Conservation (phyloP, 805 yeast genomes). For the Komagataella populi region DNA sequence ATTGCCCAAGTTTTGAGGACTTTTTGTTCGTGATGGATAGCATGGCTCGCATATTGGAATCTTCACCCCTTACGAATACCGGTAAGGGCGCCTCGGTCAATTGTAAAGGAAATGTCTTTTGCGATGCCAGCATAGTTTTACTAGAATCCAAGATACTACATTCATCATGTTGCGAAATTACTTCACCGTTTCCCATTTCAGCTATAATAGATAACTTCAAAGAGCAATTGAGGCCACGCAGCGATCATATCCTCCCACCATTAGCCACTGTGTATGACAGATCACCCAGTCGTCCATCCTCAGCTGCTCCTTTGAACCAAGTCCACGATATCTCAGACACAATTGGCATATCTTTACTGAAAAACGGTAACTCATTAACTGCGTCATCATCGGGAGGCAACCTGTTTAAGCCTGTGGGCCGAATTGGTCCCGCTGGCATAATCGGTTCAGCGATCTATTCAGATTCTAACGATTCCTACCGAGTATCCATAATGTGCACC, state of each 20-base stretch:
- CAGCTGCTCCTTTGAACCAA: neutral
- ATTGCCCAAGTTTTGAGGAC: neutral
- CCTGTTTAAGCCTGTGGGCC: constrained; percentile 30
- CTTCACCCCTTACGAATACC: constrained; percentile 28
- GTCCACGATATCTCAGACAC: constrained; percentile 24
- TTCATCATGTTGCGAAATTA: neutral
- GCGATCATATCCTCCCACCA: neutral
- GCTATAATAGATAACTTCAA: neutral
- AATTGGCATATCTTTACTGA: constrained; percentile 23
- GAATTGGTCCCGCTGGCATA: constrained; percentile 42
- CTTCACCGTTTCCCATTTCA: neutral
- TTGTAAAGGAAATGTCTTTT: constrained; percentile 23
- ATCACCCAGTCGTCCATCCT: neutral
- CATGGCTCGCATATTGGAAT: constrained; percentile 14
- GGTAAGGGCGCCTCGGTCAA: constrained; percentile 34
- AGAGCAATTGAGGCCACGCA: neutral
- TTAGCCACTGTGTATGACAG: neutral
- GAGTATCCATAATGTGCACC: constrained; percentile 25
- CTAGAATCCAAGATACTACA: neutral
- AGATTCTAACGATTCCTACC: constrained; percentile 7
- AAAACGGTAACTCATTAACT: constrained; percentile 6
- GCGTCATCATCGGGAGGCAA: constrained; percentile 44
- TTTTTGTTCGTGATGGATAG: neutral
- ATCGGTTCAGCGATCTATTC: constrained; percentile 29
- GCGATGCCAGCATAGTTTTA: constrained; percentile 24